Base-by-base conservation (phyloP, 2,329 filamentous ascomycete species). In the Aspergillus calidoustus region DNA sequence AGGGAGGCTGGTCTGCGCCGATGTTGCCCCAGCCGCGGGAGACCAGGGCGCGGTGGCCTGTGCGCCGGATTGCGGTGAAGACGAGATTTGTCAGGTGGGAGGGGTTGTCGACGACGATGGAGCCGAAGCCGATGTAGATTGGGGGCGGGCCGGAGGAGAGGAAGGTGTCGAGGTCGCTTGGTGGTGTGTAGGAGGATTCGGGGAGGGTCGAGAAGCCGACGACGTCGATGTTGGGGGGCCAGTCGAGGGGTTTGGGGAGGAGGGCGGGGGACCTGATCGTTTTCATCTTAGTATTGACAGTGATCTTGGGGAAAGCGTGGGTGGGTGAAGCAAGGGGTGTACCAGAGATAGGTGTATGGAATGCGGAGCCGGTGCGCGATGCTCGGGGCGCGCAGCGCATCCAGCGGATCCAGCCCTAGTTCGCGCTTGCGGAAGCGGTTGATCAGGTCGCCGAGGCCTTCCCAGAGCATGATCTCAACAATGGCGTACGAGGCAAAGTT, bases 401-500 rank as follows among this genome's bases (percentile, higher is more conserved):
- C 92, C 47, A 97, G 83, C 0, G 90, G 86, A 49, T 95, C 90
- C 0, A 97, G 80, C 28, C 90, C 89, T 1, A 96, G 82, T 15
- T 86, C 86, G 61, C 88, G 88, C 66, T 89, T 88, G 56, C 93
- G 84, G 71, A 97, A 97, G 11, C 88, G 85, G 72, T 98, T 97
- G 72, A 97, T 94, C 6, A 97, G 82, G 75, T 97, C 93, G 43
- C 93, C 93, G 4, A 97, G 80, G 0, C 92, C 93, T 77, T 97
- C 92, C 92, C 92, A 96, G 11, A 93, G 93, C 83, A 97, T 87
- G 86, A 96, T 91, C 68, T 97, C 93, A 2, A 96, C 90, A 22
- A 96, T 81, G 0, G 89, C 88, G 70, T 96, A 97, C 0, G 90
- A 91, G 60, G 96, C 83, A 71, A 91, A 94, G 69, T 95, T 96